Percentiles rank a stretch among this genome's conserved stretches.
Evolutionary conservation across 768 basidiomycete genomes (phyloP).

Genomic region (Pholiota conissans): DNA sequence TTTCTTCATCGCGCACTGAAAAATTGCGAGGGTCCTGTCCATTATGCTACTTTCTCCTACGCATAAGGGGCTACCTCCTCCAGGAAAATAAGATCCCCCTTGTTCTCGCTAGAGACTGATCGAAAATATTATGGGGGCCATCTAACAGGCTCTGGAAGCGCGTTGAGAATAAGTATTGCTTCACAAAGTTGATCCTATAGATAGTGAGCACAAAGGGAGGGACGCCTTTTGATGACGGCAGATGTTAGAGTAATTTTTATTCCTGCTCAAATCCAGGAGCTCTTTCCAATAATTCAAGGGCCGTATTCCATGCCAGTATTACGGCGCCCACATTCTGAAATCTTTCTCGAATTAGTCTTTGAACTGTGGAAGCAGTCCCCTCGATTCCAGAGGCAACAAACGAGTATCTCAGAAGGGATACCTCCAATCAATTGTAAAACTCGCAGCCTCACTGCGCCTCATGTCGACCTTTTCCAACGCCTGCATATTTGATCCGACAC

Average conservation of each 20-base stretch:
- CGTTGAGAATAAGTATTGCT: neutral
- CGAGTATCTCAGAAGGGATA: neutral
- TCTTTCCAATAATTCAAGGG: too few species aligned
- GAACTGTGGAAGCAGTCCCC: neutral
- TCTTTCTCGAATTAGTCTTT: too few species aligned
- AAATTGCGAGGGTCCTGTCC: neutral
- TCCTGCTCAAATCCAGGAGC: neutral
- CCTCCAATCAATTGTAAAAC: neutral
- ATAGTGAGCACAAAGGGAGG: neutral
- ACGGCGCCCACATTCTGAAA: too few species aligned
- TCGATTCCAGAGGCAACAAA: neutral
- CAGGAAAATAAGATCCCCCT: neutral
- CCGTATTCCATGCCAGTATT: too few species aligned
- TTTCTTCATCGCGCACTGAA: neutral
- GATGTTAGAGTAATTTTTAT: neutral
- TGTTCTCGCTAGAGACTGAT: neutral
- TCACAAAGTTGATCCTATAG: neutral
- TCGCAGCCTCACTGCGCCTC: neutral
- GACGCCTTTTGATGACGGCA: neutral
- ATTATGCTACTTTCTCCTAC: too few species aligned
- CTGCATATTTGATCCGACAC: neutral
- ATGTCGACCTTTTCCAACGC: neutral
- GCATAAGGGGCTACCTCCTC: neutral
- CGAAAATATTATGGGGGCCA: neutral
- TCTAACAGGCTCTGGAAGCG: neutral